A percentile compares a stretch with the other conserved stretches of the same genome.
phyloP scores from a whole-genome alignment of 2,329 filamentous ascomycete genomes.

The Cryphonectria naterciae region DNA sequence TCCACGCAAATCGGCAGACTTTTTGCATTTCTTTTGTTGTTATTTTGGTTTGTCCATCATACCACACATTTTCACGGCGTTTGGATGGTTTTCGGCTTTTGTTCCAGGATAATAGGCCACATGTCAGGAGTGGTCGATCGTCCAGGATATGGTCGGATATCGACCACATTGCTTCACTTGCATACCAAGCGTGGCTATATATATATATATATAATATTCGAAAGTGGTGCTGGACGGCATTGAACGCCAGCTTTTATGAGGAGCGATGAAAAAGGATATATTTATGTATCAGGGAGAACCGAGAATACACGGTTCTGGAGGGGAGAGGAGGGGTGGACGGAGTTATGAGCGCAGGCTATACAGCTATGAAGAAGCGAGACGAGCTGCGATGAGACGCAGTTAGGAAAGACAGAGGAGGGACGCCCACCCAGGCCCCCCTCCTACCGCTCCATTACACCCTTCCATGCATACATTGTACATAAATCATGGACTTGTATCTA shows the following conservation, averaged over 20 bases:
- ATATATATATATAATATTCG: not conserved
- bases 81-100: not conserved
- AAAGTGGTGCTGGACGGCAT: not conserved
- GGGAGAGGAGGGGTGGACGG: not conserved
- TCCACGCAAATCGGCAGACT: not conserved
- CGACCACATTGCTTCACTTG: not conserved
- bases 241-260: not conserved
- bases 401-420: not conserved
- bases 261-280: not conserved
- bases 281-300: not conserved
- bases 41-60: not conserved
- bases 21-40: constrained; percentile 2
- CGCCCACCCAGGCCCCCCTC: not conserved
- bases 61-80: constrained; percentile 13
- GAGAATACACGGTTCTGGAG: not conserved
- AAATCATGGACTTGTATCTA: not conserved
- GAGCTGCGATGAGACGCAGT: not conserved
- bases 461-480: not conserved
- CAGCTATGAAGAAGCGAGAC: not conserved
- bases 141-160: not conserved
- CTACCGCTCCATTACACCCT: not conserved
- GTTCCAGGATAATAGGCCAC: constrained; percentile 5
- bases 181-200: not conserved
- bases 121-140: not conserved
- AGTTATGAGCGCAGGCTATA: not conserved